Base-by-base conservation (phyloP, 768 basidiomycete genomes). In the Amanita fuliginea region DNA sequence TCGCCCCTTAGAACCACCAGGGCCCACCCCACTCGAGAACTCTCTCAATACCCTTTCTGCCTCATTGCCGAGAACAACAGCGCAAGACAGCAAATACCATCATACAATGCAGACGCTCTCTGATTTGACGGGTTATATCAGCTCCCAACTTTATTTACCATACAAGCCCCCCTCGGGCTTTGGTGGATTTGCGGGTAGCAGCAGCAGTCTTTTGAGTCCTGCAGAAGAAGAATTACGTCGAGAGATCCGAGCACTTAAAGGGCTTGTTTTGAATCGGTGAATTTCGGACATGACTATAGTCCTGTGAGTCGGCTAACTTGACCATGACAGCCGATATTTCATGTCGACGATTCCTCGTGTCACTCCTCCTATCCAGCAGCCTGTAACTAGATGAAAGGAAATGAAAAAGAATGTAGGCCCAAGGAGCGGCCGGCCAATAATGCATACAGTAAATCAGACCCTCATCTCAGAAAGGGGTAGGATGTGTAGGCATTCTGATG, bases 111-210 rank as follows among this genome's bases (percentile, higher is more conserved):
- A 87, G 59, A 61, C 76, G 0, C 70, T 88, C 34, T 73, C 81
- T 1, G 81, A 86, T 56, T 74, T 90, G 53, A 89, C 86, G 0
- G 86, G 87, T 4, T 87, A 86, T 61, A 75, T 90, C 58, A 81
- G 83, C 51, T 74, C 83, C 7, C 83, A 87, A 55, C 76, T 83
- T 2, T 89, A 87, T 57, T 59, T 71, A 26, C 70, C 76, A 10
- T 76, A 69, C 56, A 68, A 67, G 37, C 56, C 66, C 2, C 55
- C 66, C 3, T 54, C 56, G 37, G 63, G 62, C 4, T 45, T 56
- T 9, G 63, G 66, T 32, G 49, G 41, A 7, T 56, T 67, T 21
- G 52, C 57, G 19, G 63, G 54, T n/a, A 54, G 53, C 14, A 54
- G 54, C 26, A 55, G 56, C 24, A 56, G 56, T 14, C 49, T 52